Evolutionary conservation across 345 rosid genomes (phyloP).

Genomic region (Rubroshorea leprosula): DNA sequence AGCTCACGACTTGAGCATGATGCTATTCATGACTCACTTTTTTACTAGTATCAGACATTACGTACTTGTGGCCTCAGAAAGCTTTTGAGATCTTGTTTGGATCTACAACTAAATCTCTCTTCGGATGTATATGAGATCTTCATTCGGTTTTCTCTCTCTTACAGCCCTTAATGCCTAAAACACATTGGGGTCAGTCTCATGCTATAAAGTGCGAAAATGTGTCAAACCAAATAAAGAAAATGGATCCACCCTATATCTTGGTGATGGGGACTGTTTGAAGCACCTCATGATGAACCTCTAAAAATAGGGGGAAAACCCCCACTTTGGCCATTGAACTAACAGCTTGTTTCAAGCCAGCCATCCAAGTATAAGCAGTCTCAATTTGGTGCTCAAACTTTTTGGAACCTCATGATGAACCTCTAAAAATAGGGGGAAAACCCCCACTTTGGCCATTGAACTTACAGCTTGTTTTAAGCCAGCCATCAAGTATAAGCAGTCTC

Average conservation of each 20-base stretch:
- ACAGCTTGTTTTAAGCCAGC: too few species aligned
- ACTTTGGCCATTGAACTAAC: too few species aligned
- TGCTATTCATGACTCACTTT: conserved; percentile 29
- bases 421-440: background rate
- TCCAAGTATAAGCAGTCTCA: too few species aligned
- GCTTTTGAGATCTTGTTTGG: conserved; percentile 55
- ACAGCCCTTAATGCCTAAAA: conserved; percentile 11
- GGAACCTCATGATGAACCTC: background rate
- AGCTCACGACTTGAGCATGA: conserved; percentile 18
- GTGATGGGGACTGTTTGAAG: conserved; percentile 34
- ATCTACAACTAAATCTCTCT: conserved; percentile 43
- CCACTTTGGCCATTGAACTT: too few species aligned
- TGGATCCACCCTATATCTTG: conserved; percentile 47
- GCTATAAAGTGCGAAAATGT: conserved; percentile 18
- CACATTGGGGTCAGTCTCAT: conserved; percentile 7
- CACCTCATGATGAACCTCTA: background rate
- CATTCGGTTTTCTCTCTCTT: conserved; percentile 9
- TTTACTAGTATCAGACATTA: conserved; percentile 46
- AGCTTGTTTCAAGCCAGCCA: too few species aligned
- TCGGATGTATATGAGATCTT: conserved; percentile 18
- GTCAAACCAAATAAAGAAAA: conserved; percentile 29
- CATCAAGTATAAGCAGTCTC: too few species aligned
- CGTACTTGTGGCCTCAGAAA: conserved; percentile 49
- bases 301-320: background rate
- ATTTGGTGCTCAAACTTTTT: too few species aligned